Evolutionary conservation across 2,329 filamentous ascomycete genomes (phyloP).

Genomic region (Aspergillus pseudonomiae): DNA sequence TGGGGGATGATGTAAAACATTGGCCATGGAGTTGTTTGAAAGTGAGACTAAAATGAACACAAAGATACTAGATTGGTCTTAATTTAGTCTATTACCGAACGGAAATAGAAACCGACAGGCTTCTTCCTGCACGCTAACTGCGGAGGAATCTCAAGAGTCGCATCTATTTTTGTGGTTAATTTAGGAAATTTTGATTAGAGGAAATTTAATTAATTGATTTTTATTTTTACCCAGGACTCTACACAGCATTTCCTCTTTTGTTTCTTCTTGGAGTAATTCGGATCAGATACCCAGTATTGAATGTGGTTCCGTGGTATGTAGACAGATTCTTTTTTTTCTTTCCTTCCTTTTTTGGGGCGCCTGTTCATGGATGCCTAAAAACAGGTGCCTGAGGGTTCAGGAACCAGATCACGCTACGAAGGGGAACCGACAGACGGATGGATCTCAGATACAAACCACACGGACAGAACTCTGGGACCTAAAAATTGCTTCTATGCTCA

Average conservation of each 20-base stretch:
- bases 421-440: background rate
- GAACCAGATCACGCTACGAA: background rate
- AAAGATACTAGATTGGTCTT: background rate
- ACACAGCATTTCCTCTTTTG: background rate
- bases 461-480: background rate
- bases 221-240: no score
- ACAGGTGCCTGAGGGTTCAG: conserved; percentile 11
- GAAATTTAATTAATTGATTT: background rate
- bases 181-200: background rate
- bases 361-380: conserved; percentile 21
- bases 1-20: conserved; percentile 22
- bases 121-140: background rate
- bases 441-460: background rate
- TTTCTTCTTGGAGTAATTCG: background rate
- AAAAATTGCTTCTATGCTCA: background rate
- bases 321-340: background rate
- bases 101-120: background rate
- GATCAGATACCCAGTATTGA: background rate
- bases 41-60: background rate
- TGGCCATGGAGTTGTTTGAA: conserved; percentile 1
- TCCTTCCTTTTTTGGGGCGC: background rate
- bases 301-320: background rate
- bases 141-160: background rate
- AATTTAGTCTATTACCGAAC: background rate
- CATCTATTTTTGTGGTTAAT: background rate